Percentiles rank a stretch among this genome's conserved stretches.
Conservation (phyloP, 2,329 filamentous ascomycete species). For the Calonectria pseudoturangicola region DNA sequence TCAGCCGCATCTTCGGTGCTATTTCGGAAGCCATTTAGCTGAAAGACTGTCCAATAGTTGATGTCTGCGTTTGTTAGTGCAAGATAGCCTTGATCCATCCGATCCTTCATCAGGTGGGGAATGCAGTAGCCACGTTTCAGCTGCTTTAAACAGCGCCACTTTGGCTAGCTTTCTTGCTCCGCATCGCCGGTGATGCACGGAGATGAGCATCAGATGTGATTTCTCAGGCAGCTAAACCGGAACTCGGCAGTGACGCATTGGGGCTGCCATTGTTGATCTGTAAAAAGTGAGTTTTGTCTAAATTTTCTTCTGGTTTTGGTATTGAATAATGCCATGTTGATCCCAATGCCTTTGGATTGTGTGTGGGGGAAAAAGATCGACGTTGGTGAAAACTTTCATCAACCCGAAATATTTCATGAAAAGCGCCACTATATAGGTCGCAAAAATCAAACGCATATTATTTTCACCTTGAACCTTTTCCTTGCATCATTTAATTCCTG, state of each 20-base stretch:
- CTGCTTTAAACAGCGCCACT: not conserved
- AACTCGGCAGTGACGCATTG: not conserved
- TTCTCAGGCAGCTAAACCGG: not conserved
- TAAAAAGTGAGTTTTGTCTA: not conserved
- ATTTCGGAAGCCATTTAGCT: not conserved
- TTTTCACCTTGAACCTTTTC: too few relatives aligned
- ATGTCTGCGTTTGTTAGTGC: not conserved
- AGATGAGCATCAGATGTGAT: not conserved
- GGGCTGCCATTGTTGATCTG: not conserved
- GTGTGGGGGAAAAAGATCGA: not conserved
- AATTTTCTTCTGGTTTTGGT: not conserved
- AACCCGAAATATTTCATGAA: too few relatives aligned
- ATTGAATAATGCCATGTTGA: not conserved
- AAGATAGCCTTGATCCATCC: not conserved
- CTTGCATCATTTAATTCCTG: not conserved
- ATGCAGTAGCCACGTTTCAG: constrained; percentile 2
- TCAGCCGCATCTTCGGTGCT: not conserved
- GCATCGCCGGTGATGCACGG: not conserved
- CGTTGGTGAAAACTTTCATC: too few relatives aligned
- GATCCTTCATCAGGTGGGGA: not conserved
- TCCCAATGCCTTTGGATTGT: not conserved
- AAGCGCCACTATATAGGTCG: too few relatives aligned
- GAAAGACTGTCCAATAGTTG: not conserved
- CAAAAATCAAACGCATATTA: too few relatives aligned
- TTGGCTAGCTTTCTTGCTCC: not conserved